phyloP scores from a whole-genome alignment of 768 basidiomycete species.

The Cubamyces lactineus region DNA sequence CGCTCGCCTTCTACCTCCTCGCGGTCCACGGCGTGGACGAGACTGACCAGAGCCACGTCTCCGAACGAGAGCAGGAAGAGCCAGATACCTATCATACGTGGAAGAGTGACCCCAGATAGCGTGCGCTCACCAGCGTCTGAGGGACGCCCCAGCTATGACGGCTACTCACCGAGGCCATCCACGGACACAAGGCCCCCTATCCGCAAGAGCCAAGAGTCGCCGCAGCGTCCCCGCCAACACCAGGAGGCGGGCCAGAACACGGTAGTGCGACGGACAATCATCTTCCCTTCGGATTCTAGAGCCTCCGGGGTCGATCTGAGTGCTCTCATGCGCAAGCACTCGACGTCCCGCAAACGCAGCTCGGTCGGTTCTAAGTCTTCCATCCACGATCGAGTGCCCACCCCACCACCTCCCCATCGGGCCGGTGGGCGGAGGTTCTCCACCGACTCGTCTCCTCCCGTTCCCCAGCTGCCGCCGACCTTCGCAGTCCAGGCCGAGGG shows the following conservation, averaged over 20 bases:
- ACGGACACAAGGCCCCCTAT: conserved; percentile 20
- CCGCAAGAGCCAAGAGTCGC: conserved; percentile 16
- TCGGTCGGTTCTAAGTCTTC: conserved; percentile 76
- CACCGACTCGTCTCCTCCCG: conserved; percentile 64
- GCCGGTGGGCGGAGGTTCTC: conserved; percentile 63
- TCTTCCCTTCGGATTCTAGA: conserved; percentile 71
- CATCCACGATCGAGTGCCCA: conserved; percentile 79
- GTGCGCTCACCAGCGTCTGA: conserved; percentile 29
- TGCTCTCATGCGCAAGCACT: conserved; percentile 57
- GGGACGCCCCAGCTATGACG: conserved; percentile 34
- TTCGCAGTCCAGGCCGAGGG: conserved; percentile 45
- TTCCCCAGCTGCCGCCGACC: conserved; percentile 63
- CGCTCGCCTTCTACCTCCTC: conserved; percentile 73
- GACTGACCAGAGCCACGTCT: conserved; percentile 49
- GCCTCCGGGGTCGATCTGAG: conserved; percentile 59
- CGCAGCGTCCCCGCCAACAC: conserved; percentile 19
- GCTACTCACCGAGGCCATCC: conserved; percentile 38
- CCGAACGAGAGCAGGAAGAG: conserved; percentile 35
- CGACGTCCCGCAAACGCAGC: conserved; percentile 56
- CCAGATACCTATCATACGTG: conserved; percentile 22
- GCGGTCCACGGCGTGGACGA: conserved; percentile 50
- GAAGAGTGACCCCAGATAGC: conserved; percentile 23
- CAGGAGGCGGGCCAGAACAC: conserved; percentile 38
- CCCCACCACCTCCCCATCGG: conserved; percentile 78
- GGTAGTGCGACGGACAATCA: conserved; percentile 77